Conservation (phyloP, 805 yeast species). For the Candida saitoana region DNA sequence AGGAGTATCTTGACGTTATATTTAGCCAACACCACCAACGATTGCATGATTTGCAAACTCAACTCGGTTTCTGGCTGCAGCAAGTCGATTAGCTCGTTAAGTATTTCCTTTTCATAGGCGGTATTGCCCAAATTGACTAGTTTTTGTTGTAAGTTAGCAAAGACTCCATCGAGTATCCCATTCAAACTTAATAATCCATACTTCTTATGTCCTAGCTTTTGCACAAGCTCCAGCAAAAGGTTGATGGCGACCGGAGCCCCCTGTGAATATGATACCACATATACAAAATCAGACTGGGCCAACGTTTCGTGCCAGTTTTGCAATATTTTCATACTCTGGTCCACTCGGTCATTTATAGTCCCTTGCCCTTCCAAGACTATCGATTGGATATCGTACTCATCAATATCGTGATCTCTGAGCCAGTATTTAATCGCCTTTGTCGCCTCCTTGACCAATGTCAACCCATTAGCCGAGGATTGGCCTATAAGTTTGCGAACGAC, state of each 20-base stretch:
- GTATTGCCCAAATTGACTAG: conserved; percentile 37
- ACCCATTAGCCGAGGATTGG: conserved; percentile 34
- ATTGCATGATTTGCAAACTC: conserved; percentile 15
- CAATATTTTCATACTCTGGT: conserved; percentile 21
- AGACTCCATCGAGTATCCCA: conserved; percentile 32
- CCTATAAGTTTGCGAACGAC: conserved; percentile 34
- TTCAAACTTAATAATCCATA: conserved; percentile 35
- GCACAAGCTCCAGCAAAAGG: conserved; percentile 20
- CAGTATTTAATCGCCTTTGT: conserved; percentile 27
- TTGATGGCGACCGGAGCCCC: conserved; percentile 32
- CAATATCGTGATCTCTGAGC: conserved; percentile 13
- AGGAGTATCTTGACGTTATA: conserved; percentile 34
- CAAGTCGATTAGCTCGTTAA: conserved; percentile 33
- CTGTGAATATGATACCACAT: conserved; percentile 30
- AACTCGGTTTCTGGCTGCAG: conserved; percentile 18
- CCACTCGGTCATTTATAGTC: conserved; percentile 25
- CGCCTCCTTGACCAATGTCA: conserved; percentile 24
- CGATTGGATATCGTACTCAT: conserved; percentile 24
- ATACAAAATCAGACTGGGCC: conserved; percentile 27
- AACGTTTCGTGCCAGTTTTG: conserved; percentile 31
- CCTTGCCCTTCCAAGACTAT: conserved; percentile 43
- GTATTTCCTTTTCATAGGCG: conserved; percentile 30
- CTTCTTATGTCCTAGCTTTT: conserved; percentile 12
- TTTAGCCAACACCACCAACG: conserved; percentile 17
- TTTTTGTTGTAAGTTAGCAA: conserved; percentile 28